Base-by-base conservation (phyloP, 179 eudicot genomes). In the Dionaea muscipula region DNA sequence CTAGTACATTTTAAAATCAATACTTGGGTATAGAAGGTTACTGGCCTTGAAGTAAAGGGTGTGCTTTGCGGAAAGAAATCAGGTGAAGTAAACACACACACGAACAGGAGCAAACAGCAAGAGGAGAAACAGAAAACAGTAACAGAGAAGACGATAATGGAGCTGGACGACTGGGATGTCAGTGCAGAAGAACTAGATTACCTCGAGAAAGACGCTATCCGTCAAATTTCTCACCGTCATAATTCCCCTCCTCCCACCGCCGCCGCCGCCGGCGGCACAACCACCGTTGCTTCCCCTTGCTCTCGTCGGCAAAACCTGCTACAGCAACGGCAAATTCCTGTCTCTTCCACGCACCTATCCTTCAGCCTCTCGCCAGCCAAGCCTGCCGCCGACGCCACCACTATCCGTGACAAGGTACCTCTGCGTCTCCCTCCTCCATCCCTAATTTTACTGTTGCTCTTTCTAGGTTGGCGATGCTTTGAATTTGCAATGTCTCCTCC, bases 121-220 rank as follows among this genome's bases (percentile, higher is more conserved):
- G n/a, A 31, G 36, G 10, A 31, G 36, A 53, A 39, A 12, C 40
- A 8, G 79, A 83, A 73, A 72, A 67, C 73, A 73, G 86, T 46
- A 59, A 41, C 26, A 31, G 15, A 22, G 47, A 37, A 40, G 24
- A 7, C 19, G 38, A 45, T 22, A 21, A 66, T 71, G 78, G 75
- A 65, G 49, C 41, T 68, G 41, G 81, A 82, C 51, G 95, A 82
- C 24, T 88, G 89, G 83, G 81, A 69, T 1, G 57, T 88, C 28
- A 88, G 82, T 57, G 74, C 75, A 0, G 94, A 82, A 49, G 78
- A 80, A 24, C 68, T 85, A 12, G 96, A 88, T 56, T 51, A 59
- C 27, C 74, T 88, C 0, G 96, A 88, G 62, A 71, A 78, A 63
- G 78, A 85, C 44, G 96, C 96, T 47, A 19, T 82, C 25, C 69